Base-by-base conservation (phyloP, 176 grass and related monocot species). In the Tillandsia leiboldiana region DNA sequence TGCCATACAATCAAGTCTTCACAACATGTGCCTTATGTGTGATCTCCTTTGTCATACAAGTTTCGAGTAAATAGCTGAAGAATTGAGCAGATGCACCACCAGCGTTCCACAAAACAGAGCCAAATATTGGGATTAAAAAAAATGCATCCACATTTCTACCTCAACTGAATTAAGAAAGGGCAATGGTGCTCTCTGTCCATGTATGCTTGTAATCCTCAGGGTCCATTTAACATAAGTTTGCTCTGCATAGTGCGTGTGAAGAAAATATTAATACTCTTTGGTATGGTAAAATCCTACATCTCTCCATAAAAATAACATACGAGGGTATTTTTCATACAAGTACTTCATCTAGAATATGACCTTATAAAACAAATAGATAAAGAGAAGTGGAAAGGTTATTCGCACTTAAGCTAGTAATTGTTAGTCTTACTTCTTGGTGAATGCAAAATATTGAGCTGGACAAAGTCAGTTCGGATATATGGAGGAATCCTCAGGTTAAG, bases 141-240 rank as follows among this genome's bases (percentile, higher is more conserved):
- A 65, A 18, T 59, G 28, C 24, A 2, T 72, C 9, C 48, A 48
- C 61, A 12, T 48, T 67, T 74, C 63, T 85, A 96, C 93, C 93
- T 92, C 79, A 51, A 96, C 58, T 61, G 93, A 96, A 49, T 82
- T 82, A 58, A 96, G 84, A 87, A 96, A 96, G 17, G 89, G 67
- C 69, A 96, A 76, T 49, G 86, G 83, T 72, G 89, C 89, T 85
- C 77, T 85, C 70, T 83, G 66, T 51, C 93, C 93, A 87, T 96
- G 93, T 70, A 81, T 79, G 62, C 93, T 96, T 66, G 71, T 87
- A 73, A 96, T 81, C 74, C 86, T 81, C 42, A 96, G 63, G 51
- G 78, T 89, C 93, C 93, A 96, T 90, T 85, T 87, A 49, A 90
- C 81, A 48, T 83, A 85, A 83, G 81, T 78, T 17, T 81, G 73